Evolutionary conservation across 768 basidiomycete species (phyloP).

Genomic region (Lactarius hengduanensis): DNA sequence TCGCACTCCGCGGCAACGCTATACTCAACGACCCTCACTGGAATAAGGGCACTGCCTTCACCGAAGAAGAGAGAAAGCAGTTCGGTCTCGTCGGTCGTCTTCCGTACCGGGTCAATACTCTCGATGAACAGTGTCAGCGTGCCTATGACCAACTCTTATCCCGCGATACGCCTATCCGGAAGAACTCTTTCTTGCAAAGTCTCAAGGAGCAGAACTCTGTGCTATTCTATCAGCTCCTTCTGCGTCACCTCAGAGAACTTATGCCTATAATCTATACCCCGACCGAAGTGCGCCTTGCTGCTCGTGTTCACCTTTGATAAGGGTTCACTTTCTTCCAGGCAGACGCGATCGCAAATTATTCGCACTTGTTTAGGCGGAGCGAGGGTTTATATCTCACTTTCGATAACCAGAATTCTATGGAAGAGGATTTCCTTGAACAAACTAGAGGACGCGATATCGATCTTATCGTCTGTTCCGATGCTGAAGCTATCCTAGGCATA

Average conservation of each 20-base stretch:
- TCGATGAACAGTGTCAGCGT: slow-evolving; percentile 74
- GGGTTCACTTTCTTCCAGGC: slow-evolving; percentile 44
- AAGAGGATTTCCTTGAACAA: slow-evolving; percentile 70
- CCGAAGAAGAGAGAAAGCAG: slow-evolving; percentile 58
- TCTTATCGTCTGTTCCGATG: slow-evolving; percentile 79
- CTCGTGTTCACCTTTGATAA: neutral
- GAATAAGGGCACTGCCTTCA: slow-evolving; percentile 83
- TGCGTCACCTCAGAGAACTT: slow-evolving; percentile 46
- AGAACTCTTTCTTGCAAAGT: slow-evolving; percentile 77
- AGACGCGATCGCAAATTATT: slow-evolving; percentile 81
- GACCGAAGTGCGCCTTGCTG: slow-evolving; percentile 52
- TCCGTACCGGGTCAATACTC: slow-evolving; percentile 42
- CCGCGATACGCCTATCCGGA: slow-evolving; percentile 44
- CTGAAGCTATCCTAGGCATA: slow-evolving; percentile 82
- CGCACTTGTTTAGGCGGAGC: slow-evolving; percentile 75
- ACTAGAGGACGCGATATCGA: slow-evolving; percentile 63
- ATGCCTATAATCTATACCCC: slow-evolving; percentile 80
- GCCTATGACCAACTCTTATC: slow-evolving; percentile 63
- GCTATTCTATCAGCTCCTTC: slow-evolving; percentile 66
- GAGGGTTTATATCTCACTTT: slow-evolving; percentile 76
- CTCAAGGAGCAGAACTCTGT: slow-evolving; percentile 81
- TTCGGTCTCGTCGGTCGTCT: slow-evolving; percentile 55
- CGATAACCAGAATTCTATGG: slow-evolving; percentile 62
- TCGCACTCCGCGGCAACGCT: slow-evolving; percentile 60
- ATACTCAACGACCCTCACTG: slow-evolving; percentile 65